Percentiles rank a stretch among this genome's conserved stretches.
phyloP scores from a whole-genome alignment of 2,329 filamentous ascomycete species.

The Clonostachys sp. region DNA sequence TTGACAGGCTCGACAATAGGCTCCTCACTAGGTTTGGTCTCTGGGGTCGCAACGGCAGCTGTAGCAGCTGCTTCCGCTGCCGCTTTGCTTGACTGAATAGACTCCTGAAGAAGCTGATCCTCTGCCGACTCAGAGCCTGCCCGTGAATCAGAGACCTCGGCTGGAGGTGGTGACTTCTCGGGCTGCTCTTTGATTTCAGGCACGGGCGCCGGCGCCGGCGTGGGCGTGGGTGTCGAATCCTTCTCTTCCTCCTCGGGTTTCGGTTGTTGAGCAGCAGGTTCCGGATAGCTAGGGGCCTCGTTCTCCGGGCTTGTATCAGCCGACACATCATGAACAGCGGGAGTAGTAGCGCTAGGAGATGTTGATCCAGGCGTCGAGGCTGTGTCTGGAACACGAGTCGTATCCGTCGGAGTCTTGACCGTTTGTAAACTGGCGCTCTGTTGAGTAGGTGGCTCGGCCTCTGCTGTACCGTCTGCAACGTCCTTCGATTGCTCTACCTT shows the following conservation, averaged over 20 bases:
- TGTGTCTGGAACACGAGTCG: constrained; percentile 32
- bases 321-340: constrained; percentile 62
- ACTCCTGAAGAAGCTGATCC: constrained; percentile 39
- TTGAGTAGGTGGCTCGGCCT: not conserved
- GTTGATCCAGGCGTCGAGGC: constrained; percentile 61
- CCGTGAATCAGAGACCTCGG: not conserved
- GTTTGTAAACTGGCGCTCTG: not conserved
- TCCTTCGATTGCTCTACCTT: no score
- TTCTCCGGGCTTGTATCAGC: constrained; percentile 72
- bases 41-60: constrained; percentile 3
- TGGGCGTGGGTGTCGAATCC: no score
- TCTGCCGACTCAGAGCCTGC: constrained; percentile 23
- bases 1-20: not conserved
- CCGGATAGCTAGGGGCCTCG: constrained; percentile 52
- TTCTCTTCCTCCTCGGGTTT: not conserved
- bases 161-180: not conserved
- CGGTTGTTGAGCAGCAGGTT: constrained; percentile 16
- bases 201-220: no score
- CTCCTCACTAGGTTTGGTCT: not conserved
- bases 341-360: constrained; percentile 69
- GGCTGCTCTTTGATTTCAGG: not conserved
- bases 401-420: constrained; percentile 12
- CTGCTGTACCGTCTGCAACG: no score
- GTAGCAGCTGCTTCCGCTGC: constrained; percentile 6
- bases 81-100: constrained; percentile 21